Conservation (phyloP, 1,284 basidiomycete species). For the Irpex sp. region DNA sequence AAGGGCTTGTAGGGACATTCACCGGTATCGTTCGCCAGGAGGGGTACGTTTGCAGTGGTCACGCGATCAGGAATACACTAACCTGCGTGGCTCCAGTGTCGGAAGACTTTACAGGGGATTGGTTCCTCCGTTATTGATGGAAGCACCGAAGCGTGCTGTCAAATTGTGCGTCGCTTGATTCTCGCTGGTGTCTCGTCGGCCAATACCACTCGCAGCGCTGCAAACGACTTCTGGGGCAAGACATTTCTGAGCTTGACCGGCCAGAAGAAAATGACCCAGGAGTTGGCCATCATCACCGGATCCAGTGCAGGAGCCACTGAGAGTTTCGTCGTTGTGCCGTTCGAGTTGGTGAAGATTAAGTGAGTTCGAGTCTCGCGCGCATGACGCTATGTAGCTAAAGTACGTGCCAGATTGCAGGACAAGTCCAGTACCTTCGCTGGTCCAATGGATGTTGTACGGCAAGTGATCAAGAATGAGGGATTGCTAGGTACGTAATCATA, state of each 20-base stretch:
- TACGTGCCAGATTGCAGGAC: conserved; percentile 73
- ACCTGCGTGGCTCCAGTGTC: conserved; percentile 40
- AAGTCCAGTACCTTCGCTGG: conserved; percentile 87
- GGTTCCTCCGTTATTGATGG: conserved; percentile 89
- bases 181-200: not conserved
- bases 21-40: conserved; percentile 76
- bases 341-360: conserved; percentile 97
- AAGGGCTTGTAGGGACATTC: conserved; percentile 83
- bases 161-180: conserved; percentile 72
- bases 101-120: conserved; percentile 92
- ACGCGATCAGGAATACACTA: conserved; percentile 15
- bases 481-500: conserved; percentile 49
- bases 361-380: conserved; percentile 21
- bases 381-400: not conserved
- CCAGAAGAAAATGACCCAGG: conserved; percentile 83
- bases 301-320: conserved; percentile 95
- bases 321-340: conserved; percentile 90
- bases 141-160: conserved; percentile 97
- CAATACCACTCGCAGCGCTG: conserved; percentile 45
- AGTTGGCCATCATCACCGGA: conserved; percentile 85
- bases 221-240: conserved; percentile 95
- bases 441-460: conserved; percentile 86
- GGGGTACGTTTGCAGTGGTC: conserved; percentile 54
- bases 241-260: conserved; percentile 62
- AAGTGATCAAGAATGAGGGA: conserved; percentile 77